Conservation (phyloP, 176 grass and related monocot genomes). For the Hyparrhenia diplandra region DNA sequence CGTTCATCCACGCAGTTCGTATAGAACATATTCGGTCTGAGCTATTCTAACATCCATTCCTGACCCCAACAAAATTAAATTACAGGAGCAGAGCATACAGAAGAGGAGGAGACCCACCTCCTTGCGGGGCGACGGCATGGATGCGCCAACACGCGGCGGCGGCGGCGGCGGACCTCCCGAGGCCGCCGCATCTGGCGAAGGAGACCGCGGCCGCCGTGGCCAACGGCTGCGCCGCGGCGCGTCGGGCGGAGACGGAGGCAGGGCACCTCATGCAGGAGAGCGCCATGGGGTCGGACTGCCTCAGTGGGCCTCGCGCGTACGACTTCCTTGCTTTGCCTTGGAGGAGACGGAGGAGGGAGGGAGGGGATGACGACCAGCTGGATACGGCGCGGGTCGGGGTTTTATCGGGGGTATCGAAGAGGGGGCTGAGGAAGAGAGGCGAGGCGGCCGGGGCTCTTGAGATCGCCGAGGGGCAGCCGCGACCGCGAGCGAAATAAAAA, state of each 20-base stretch:
- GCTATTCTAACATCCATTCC: too few species aligned
- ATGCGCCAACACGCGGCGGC: slow-evolving; percentile 25
- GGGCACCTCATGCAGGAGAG: slow-evolving; percentile 46
- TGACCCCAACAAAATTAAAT: too few species aligned
- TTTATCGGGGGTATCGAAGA: too few species aligned
- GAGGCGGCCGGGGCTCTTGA: too few species aligned
- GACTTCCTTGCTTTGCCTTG: too few species aligned
- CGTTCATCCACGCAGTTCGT: background rate
- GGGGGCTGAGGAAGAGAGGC: too few species aligned
- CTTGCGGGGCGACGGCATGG: slow-evolving; percentile 21
- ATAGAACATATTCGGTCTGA: background rate
- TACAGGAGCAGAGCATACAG: background rate
- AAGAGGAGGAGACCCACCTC: slow-evolving; percentile 31
- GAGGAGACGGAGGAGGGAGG: too few species aligned
- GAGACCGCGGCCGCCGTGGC: background rate
- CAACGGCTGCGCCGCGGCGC: background rate
- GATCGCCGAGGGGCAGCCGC: too few species aligned
- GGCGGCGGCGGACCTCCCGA: slow-evolving; percentile 27
- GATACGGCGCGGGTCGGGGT: too few species aligned
- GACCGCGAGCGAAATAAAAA: too few species aligned
- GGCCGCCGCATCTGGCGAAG: slow-evolving; percentile 29
- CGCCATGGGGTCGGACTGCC: slow-evolving; percentile 15
- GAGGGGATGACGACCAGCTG: too few species aligned
- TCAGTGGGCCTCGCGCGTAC: background rate
- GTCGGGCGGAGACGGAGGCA: background rate